Conservation (phyloP, 2,329 filamentous ascomycete genomes). For the Talaromyces islandicus region DNA sequence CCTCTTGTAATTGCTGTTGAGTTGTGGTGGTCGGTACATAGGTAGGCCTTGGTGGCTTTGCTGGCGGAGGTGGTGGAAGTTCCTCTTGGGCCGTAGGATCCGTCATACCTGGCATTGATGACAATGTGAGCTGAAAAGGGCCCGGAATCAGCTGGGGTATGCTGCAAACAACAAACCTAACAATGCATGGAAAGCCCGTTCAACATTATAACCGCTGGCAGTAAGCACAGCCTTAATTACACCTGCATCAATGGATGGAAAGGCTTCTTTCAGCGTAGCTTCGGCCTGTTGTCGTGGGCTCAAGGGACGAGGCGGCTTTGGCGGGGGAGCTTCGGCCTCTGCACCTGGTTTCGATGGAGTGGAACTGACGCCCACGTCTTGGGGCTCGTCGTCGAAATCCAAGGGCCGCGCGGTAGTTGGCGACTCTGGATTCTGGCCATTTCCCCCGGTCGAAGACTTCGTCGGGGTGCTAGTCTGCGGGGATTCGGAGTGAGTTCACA, state of each 20-base stretch:
- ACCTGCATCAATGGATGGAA: conserved; percentile 71
- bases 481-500: not conserved
- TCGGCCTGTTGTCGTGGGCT: conserved; percentile 80
- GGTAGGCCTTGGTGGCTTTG: conserved; percentile 73
- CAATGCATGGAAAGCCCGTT: conserved; percentile 92
- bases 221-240: conserved; percentile 83
- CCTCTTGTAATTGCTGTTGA: conserved; percentile 77
- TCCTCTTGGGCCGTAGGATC: conserved; percentile 67
- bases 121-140: not conserved
- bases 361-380: conserved; percentile 34
- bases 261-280: conserved; percentile 85
- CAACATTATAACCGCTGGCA: conserved; percentile 80
- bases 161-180: conserved; percentile 54
- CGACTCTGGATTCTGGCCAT: conserved; percentile 41
- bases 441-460: conserved; percentile 27
- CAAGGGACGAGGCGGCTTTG: conserved; percentile 79
- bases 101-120: conserved; percentile 59
- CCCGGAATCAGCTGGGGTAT: not conserved
- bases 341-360: conserved; percentile 16
- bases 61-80: conserved; percentile 66
- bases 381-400: conserved; percentile 53
- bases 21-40: conserved; percentile 48
- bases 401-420: conserved; percentile 52
- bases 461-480: conserved; percentile 26
- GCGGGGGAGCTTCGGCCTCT: conserved; percentile 47